phyloP scores from a whole-genome alignment of 306 rosid genomes.

The Ziziphus jujuba region DNA sequence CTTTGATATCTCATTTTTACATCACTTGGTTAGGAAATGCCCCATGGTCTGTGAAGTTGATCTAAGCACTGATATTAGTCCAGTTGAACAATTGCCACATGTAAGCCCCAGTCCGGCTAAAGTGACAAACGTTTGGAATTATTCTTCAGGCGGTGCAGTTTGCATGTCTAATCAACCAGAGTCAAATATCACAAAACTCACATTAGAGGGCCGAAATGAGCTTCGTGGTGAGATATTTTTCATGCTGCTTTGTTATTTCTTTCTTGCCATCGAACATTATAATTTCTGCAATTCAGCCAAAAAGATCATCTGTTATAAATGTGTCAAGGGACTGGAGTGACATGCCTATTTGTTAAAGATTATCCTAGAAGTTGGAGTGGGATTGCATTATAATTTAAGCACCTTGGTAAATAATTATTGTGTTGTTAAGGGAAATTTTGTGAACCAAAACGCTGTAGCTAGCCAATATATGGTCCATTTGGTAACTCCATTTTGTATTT shows the following conservation, averaged over 20 bases:
- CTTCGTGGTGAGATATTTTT: constrained; percentile 56
- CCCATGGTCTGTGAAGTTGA: constrained; percentile 60
- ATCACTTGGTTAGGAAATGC: constrained; percentile 49
- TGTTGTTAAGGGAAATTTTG: too few species aligned
- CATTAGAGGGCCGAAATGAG: constrained; percentile 76
- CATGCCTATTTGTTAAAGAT: too few species aligned
- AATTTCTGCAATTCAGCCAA: background rate
- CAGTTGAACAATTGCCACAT: constrained; percentile 51
- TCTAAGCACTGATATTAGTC: constrained; percentile 65
- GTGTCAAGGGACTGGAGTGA: too few species aligned
- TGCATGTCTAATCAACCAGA: constrained; percentile 32
- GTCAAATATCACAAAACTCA: constrained; percentile 58
- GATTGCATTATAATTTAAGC: too few species aligned
- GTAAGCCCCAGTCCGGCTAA: background rate
- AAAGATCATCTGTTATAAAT: background rate
- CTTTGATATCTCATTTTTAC: constrained; percentile 39
- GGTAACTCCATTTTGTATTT: background rate
- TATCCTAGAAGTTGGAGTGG: too few species aligned
- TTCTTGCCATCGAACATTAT: background rate
- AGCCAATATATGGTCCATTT: too few species aligned
- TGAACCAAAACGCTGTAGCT: too few species aligned
- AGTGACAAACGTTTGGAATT: too few species aligned
- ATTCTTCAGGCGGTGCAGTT: background rate
- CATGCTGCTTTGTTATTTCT: background rate
- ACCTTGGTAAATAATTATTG: too few species aligned